A percentile compares a stretch with the other conserved stretches of the same genome.
phyloP scores from a whole-genome alignment of 495 filamentous ascomycete genomes.

The Xylaria flabelliformis region DNA sequence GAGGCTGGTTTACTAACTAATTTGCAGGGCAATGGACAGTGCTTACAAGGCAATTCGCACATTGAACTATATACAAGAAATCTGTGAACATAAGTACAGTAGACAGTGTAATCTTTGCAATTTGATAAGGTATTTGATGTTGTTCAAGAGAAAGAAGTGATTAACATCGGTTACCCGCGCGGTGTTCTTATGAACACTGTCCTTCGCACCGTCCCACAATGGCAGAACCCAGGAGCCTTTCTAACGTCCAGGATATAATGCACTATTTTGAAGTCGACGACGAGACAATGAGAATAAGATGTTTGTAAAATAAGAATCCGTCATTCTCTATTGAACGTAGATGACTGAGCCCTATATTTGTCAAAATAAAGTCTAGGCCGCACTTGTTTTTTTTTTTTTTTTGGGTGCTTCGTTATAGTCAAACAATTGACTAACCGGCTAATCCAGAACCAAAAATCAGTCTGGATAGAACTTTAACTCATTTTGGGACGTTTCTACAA shows the following conservation, averaged over 20 bases:
- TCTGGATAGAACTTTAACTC: background rate
- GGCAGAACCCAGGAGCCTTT: background rate
- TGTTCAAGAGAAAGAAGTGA: no score
- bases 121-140: no score
- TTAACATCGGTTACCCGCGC: no score
- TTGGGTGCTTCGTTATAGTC: background rate
- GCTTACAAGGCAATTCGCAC: background rate
- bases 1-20: background rate
- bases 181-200: no score
- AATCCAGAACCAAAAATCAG: no score
- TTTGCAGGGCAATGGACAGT: background rate
- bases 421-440: background rate
- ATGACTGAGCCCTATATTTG: background rate
- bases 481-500: background rate
- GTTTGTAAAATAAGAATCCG: background rate
- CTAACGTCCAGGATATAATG: background rate
- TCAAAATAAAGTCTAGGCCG: background rate
- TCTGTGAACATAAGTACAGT: background rate
- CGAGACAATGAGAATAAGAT: background rate
- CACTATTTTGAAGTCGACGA: background rate
- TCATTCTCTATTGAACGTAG: background rate
- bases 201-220: no score
- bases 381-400: background rate
- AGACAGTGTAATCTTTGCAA: no score
- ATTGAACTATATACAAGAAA: background rate